Conservation (phyloP, 2,329 filamentous ascomycete species). For the Colletotrichum higginsianum region DNA sequence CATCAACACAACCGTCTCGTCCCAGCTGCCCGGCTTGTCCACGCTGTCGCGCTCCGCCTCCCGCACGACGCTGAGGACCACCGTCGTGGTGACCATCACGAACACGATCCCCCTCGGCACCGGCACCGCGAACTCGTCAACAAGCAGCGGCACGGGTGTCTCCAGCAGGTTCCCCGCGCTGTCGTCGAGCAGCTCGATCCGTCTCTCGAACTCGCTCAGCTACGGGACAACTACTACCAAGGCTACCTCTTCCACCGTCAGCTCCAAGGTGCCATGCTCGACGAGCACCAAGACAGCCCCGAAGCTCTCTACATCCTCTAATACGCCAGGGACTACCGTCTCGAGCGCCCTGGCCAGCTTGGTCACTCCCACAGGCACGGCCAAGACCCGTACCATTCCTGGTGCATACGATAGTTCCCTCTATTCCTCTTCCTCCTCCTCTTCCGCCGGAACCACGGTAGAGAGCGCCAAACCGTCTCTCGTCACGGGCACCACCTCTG, state of each 20-base stretch:
- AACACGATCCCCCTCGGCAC: conserved; percentile 10
- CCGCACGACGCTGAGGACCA: conserved; percentile 19
- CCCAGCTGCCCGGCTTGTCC: conserved; percentile 20
- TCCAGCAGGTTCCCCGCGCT: conserved; percentile 17
- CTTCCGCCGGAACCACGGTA: conserved; percentile 12
- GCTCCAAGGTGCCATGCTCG: conserved; percentile 21
- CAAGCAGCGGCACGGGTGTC: conserved; percentile 6
- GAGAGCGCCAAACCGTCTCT: conserved; percentile 22
- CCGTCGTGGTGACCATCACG: conserved; percentile 32
- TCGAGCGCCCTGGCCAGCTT: conserved; percentile 16
- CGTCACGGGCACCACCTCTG: conserved; percentile 7
- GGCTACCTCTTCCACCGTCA: background rate
- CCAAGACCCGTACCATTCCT: background rate
- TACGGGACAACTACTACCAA: conserved; percentile 29
- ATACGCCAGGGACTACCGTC: conserved; percentile 12
- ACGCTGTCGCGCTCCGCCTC: conserved; percentile 2
- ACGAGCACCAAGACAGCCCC: background rate
- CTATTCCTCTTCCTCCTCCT: background rate
- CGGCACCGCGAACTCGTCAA: conserved; percentile 22
- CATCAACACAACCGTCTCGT: conserved; percentile 32
- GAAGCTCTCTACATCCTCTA: background rate
- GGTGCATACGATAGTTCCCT: conserved; percentile 11
- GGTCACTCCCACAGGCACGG: background rate
- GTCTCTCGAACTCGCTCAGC: conserved; percentile 28
- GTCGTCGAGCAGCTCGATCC: conserved; percentile 11